Evolutionary conservation across 345 rosid species (phyloP).

Genomic region (Camelina laxa): DNA sequence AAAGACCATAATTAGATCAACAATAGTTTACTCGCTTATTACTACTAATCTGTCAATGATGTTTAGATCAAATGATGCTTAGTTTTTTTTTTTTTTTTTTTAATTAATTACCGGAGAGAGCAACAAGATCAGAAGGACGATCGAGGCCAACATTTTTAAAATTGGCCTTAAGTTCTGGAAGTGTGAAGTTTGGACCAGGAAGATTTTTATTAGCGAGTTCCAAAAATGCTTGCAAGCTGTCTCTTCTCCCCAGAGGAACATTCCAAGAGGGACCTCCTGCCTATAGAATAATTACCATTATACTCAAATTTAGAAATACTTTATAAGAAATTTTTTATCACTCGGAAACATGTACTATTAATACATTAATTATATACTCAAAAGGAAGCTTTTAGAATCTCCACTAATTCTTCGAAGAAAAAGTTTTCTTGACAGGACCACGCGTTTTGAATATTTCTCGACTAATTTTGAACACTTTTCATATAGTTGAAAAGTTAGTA

Average conservation of each 20-base stretch:
- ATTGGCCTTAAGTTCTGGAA: slow-evolving; percentile 18
- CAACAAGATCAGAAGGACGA: slow-evolving; percentile 46
- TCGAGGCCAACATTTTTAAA: slow-evolving; percentile 35
- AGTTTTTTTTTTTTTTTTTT: background rate
- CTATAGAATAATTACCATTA: slow-evolving; percentile 13
- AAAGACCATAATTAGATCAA: background rate
- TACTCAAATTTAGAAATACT: background rate
- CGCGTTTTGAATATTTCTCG: slow-evolving; percentile 11
- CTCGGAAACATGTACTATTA: background rate
- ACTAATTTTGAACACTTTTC: slow-evolving; percentile 5
- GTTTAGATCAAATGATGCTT: background rate
- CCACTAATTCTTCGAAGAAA: background rate
- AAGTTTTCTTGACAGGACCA: slow-evolving; percentile 15
- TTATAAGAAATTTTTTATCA: background rate
- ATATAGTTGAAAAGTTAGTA: slow-evolving; percentile 14
- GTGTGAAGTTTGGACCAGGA: slow-evolving; percentile 34
- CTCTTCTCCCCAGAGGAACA: slow-evolving; percentile 46
- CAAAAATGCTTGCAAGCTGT: slow-evolving; percentile 40
- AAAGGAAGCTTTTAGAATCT: background rate
- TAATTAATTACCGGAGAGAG: slow-evolving; percentile 10
- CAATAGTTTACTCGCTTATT: background rate
- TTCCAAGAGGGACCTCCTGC: slow-evolving; percentile 48
- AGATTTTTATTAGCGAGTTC: slow-evolving; percentile 13
- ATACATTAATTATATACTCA: background rate
- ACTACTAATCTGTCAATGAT: background rate